Base-by-base conservation (phyloP, 495 filamentous ascomycete genomes). In the Penicillium cataractarum region DNA sequence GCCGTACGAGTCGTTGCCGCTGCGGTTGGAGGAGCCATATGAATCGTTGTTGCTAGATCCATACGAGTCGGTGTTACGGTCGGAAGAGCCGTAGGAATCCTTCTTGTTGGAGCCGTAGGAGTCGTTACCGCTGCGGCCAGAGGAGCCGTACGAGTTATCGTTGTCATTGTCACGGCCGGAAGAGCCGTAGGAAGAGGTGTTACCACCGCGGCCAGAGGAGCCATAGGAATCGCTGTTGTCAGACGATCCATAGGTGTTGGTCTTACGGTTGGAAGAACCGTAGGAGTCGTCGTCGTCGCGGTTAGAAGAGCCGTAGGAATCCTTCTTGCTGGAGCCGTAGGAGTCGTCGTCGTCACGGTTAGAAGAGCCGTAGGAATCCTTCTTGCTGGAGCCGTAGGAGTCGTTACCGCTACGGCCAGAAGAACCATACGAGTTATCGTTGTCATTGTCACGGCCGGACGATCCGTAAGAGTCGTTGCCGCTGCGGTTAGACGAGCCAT, bases 1-100 rank as follows among this genome's bases (percentile, higher is more conserved):
- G 29, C 51, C 51, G 31, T 54, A 54, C 3, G 51, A 54, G 51
- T 54, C 51, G 32, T 54, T 33, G 6, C 21, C 21, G 31, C 22
- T 21, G 9, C 31, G 29, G n/a, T 24, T 24, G 21, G 51, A 54
- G 2, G 51, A 35, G 1, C 51, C 51, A n/a, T 33, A 54, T n/a
- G 51, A 33, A n/a, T 54, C 50, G 17, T 33, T 53, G 50, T 7
- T 13, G 4, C 29, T 35, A 3, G 51, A 54, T 6, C 51, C 51
- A 35, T 33, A 54, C 10, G 51, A 33, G 27, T 35, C n/a, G 51
- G 15, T 22, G 51, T 54, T 35, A 3, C 26, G 50, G 15, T 9
- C 17, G 21, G 51, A 53, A 1, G 51, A 53, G 29, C 29, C 51
- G 29, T 53, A 53, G 15, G 26, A 19, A 29, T 53, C 21, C 8